Percentiles rank a stretch among this genome's conserved stretches.
Evolutionary conservation across 2,329 filamentous ascomycete genomes (phyloP).

Genomic region (Clarireedia homoeocarpa): DNA sequence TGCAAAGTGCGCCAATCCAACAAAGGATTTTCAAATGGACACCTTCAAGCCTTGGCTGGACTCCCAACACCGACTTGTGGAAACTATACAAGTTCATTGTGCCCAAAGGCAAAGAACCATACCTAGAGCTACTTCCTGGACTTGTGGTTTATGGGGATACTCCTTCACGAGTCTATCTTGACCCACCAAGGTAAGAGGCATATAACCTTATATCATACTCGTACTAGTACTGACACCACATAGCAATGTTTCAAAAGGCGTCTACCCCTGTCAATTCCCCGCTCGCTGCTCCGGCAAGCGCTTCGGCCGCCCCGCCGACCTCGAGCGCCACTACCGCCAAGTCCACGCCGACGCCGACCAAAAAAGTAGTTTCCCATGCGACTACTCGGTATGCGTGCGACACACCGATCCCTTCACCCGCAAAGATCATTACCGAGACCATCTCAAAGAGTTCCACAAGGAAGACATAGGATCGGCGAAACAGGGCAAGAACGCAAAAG

Average conservation of each 20-base stretch:
- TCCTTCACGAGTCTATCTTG: constrained; percentile 17
- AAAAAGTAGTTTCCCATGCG: constrained; percentile 25
- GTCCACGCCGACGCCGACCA: constrained; percentile 23
- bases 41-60: constrained; percentile 16
- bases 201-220: not conserved
- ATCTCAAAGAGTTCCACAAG: constrained; percentile 40
- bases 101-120: constrained; percentile 15
- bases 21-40: constrained; percentile 8
- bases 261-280: constrained; percentile 19
- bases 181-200: constrained; percentile 9
- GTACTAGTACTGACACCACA: not conserved
- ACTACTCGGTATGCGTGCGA: constrained; percentile 26
- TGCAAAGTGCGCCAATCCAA: not conserved
- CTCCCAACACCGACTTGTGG: constrained; percentile 3
- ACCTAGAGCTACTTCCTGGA: constrained; percentile 13
- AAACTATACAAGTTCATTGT: constrained; percentile 19
- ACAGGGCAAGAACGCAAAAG: constrained; percentile 11
- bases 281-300: constrained; percentile 13
- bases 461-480: constrained; percentile 29
- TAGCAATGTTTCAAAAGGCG: constrained; percentile 12
- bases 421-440: constrained; percentile 41
- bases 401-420: constrained; percentile 34
- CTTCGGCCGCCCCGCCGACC: constrained; percentile 30
- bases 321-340: constrained; percentile 31
- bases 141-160: not conserved